phyloP scores from a whole-genome alignment of 2,329 filamentous ascomycete species.

The Talaromyces sp. region DNA sequence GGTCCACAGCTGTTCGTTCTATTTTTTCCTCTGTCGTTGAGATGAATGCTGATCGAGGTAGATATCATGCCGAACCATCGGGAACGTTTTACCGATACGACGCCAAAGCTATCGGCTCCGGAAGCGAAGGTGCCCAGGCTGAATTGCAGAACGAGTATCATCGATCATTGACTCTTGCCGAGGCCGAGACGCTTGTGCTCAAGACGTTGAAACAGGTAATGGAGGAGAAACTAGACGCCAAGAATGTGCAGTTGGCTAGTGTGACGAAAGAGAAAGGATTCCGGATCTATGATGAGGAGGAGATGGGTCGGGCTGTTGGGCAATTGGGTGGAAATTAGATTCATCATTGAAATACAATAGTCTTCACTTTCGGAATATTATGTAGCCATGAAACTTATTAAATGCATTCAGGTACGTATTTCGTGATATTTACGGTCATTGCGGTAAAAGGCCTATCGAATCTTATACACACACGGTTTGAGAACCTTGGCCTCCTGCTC shows the following conservation, averaged over 20 bases:
- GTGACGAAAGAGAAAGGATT: slow-evolving; percentile 98
- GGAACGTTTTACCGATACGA: slow-evolving; percentile 99
- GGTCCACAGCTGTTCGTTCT: slow-evolving; percentile 74
- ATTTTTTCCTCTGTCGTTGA: too few species aligned
- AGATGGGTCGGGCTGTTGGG: slow-evolving; percentile 91
- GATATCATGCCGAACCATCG: slow-evolving; percentile 94
- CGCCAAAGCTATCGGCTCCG: slow-evolving; percentile 96
- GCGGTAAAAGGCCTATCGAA: slow-evolving; percentile 54
- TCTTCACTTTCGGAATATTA: slow-evolving; percentile 10
- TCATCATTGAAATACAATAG: not conserved
- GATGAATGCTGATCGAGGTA: slow-evolving; percentile 27
- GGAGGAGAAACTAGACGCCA: slow-evolving; percentile 98
- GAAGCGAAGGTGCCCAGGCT: slow-evolving; percentile 94
- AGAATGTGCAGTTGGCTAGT: slow-evolving; percentile 97
- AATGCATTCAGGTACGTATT: not conserved
- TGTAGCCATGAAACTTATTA: slow-evolving; percentile 8
- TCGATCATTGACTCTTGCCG: slow-evolving; percentile 87
- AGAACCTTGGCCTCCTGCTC: slow-evolving; percentile 68
- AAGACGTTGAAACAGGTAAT: slow-evolving; percentile 99
- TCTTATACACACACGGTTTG: slow-evolving; percentile 96
- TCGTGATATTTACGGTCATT: not conserved
- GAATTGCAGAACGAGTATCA: slow-evolving; percentile 99
- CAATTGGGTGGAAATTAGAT: slow-evolving; percentile 51
- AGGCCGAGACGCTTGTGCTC: slow-evolving; percentile 90
- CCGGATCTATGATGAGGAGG: slow-evolving; percentile 95